Evolutionary conservation across 2,329 filamentous ascomycete genomes (phyloP).

Genomic region (Pestalotiopsis fici): DNA sequence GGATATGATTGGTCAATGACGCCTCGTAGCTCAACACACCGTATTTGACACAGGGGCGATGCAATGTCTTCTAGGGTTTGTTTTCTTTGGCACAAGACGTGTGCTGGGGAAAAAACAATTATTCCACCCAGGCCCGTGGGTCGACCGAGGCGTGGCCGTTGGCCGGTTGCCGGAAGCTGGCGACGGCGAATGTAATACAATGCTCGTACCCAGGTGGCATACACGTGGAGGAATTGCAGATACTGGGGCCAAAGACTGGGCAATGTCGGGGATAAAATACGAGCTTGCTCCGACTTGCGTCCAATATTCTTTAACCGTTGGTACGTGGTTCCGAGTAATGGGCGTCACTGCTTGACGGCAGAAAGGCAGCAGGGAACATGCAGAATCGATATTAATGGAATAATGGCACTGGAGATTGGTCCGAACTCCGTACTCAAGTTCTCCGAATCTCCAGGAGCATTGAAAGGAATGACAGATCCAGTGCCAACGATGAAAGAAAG

Average conservation of each 20-base stretch:
- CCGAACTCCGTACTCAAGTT: not conserved
- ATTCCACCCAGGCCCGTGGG: not conserved
- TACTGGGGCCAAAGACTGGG: not conserved
- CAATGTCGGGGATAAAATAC: not conserved
- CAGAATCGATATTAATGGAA: not conserved
- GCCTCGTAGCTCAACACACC: not conserved
- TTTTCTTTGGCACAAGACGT: not conserved
- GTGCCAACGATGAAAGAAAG: not conserved
- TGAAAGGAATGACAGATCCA: not conserved
- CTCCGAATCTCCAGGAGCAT: no score
- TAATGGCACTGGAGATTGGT: not conserved
- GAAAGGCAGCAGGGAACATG: not conserved
- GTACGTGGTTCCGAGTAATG: not conserved
- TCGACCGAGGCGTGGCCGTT: not conserved
- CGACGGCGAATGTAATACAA: not conserved
- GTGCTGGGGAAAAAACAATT: not conserved
- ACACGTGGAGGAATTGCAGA: not conserved
- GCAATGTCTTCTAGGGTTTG: not conserved
- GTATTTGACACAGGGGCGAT: not conserved
- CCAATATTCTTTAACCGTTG: not conserved
- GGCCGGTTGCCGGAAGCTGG: not conserved
- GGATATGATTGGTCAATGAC: slow-evolving; percentile 1
- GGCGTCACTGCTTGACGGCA: not conserved
- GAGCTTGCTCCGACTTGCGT: not conserved
- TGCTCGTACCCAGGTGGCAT: not conserved